Evolutionary conservation across 2,329 filamentous ascomycete genomes (phyloP), one percentile per base, ranked within the genome.

Genomic region (Sphaerulina vaccinii): DNA sequence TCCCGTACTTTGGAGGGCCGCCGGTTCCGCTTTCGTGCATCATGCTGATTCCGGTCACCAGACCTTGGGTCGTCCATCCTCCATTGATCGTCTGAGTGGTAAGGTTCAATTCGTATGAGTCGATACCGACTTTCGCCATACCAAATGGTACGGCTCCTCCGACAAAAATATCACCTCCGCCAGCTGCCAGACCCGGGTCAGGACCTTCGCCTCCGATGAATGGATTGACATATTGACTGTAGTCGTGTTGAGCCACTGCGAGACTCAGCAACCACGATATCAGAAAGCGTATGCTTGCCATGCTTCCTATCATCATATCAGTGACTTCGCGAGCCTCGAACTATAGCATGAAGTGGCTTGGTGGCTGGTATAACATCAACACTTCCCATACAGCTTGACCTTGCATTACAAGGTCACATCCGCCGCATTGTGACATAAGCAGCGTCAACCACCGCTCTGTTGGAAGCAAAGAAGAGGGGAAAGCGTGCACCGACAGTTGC

Each of bases 1-100:
- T 81, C 3, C 85, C 85, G 54, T 87, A 88, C 65, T 87, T 87
- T 1, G 85, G 83, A 1, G 82, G 82, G 1, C 85, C 85, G 6
- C 85, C 85, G 0, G 84, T 88, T 2, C 84, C 83, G 54, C 79
- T 80, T 63, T 85, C 82, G 58, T 86, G 83, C 61, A 85, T 79
- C 77, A 85, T 74, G 29, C 45, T 51, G 19, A 63, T 51, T 9
- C 55, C 55, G 7, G 55, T 58, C n/a, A 58, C 64, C 2, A 62
- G 58, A 10, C 67, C 66, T 42, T 64, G 45, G 2, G 66, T 65
- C 11, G 63, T 64, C 56, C 74, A 75, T 0, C 73, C 73, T 9
- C 71, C 70, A 60, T 74, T 74, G 52, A 68, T 61, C 32, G 73
- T 71, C n/a, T 64, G 65, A 18, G 65, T 62, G 2, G 60, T 60